Conservation (phyloP, 2,329 filamentous ascomycete species). For the Apiospora marii region DNA sequence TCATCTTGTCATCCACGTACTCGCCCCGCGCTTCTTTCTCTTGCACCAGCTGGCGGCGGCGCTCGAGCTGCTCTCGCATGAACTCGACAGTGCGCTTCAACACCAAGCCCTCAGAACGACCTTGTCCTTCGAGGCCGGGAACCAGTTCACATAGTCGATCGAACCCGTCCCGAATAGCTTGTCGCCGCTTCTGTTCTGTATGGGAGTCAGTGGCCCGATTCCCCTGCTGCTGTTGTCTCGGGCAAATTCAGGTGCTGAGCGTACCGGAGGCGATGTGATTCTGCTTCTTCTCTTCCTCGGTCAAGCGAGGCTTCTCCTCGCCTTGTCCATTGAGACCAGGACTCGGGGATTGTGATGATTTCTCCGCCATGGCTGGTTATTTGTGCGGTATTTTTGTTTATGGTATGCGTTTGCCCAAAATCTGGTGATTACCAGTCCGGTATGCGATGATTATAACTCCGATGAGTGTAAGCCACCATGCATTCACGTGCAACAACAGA, state of each 20-base stretch:
- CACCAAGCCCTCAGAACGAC: constrained; percentile 85
- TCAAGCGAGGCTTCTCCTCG: constrained; percentile 59
- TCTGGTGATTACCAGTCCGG: neutral
- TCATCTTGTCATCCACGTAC: constrained; percentile 55
- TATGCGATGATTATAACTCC: neutral
- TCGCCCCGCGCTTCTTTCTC: constrained; percentile 64
- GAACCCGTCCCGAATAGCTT: constrained; percentile 83
- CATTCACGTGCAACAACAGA: constrained; percentile 8
- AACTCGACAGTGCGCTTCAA: constrained; percentile 74
- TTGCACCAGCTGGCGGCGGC: constrained; percentile 64
- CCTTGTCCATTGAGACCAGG: constrained; percentile 31
- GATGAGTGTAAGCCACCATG: constrained; percentile 6
- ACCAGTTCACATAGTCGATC: constrained; percentile 82
- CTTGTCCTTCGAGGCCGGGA: constrained; percentile 82
- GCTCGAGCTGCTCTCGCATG: constrained; percentile 66
- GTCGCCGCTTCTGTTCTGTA: constrained; percentile 66
- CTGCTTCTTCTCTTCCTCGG: constrained; percentile 63
- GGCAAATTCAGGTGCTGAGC: constrained; percentile 25
- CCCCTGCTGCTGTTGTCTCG: neutral
- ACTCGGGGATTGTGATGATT: constrained; percentile 36
- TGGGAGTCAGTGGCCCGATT: neutral
- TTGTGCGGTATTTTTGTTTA: no score
- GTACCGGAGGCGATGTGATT: constrained; percentile 63
- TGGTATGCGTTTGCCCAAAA: no score
- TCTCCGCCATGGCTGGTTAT: constrained; percentile 33